Evolutionary conservation across 768 basidiomycete species (phyloP).

Genomic region (Tubosaeta sp.): DNA sequence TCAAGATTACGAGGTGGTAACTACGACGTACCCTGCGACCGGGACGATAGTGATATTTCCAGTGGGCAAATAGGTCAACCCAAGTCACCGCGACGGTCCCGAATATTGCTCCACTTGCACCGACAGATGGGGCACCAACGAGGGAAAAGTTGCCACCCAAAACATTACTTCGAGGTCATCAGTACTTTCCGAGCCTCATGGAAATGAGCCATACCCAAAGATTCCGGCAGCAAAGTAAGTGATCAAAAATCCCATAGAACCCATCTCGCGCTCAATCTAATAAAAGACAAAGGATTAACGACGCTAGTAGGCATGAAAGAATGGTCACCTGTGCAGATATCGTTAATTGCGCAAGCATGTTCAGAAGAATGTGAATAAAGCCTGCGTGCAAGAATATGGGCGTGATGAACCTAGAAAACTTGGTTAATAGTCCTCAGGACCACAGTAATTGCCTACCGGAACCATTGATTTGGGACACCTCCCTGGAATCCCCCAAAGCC

Average conservation of each 20-base stretch:
- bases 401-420: constrained; percentile 62
- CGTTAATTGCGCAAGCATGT: constrained; percentile 83
- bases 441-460: constrained; percentile 35
- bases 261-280: constrained; percentile 89
- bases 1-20: background rate
- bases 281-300: constrained; percentile 4
- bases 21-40: constrained; percentile 56
- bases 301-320: background rate
- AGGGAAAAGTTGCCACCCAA: constrained; percentile 92
- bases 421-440: constrained; percentile 40
- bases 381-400: constrained; percentile 94
- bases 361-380: constrained; percentile 86
- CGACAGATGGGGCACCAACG: constrained; percentile 83
- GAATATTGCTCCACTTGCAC: constrained; percentile 92
- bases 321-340: constrained; percentile 67
- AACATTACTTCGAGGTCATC: constrained; percentile 51
- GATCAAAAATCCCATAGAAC: constrained; percentile 76
- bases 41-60: constrained; percentile 84
- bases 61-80: constrained; percentile 90
- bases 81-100: constrained; percentile 81
- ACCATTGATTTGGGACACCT: constrained; percentile 51
- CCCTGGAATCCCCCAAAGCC: constrained; percentile 74
- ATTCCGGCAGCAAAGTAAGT: constrained; percentile 90
- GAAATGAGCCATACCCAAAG: constrained; percentile 59
- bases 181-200: background rate